Evolutionary conservation across 306 rosid genomes (phyloP), one percentile per base, ranked within the genome.

Genomic region (Vicia faba): DNA sequence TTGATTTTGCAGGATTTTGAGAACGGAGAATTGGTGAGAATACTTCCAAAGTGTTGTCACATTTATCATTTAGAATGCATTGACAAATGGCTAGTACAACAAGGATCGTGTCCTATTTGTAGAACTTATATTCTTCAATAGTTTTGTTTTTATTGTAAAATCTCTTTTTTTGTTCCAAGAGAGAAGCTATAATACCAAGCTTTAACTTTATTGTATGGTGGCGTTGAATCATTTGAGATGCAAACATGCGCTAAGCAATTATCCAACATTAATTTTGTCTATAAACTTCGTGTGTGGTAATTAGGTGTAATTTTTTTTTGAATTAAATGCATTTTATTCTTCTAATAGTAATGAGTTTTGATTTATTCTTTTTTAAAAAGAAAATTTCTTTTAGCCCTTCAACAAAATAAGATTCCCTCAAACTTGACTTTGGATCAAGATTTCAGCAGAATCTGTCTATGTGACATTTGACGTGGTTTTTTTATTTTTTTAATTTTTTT

Each of bases 31-130:
- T 11, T 73, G 69, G 67, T 81, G 0, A 74, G 85, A 73, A 7
- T 14, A 56, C 85, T 81, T 65, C 82, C 82, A 20, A 81, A 65
- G 66, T 81, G 82, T 54, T 14, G 66, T 26, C 85, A 81, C 43
- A 8, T 51, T 51, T 81, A 44, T 74, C 85, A 81, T 69, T 31
- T 73, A 61, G 50, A 78, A 53, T 81, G 85, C 54, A 61, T 81
- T 65, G 82, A 81, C 53, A 78, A 74, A 45, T 81, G 85, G 85
- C 46, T 81, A 31, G 33, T 70, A 40, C 80, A 70, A 53, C 72
- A 78, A 66, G 80, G 78, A 65, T 70, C 85, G 12, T 81, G 85
- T 59, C 85, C 82, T 1, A 65, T 60, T 39, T 81, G 85, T 44
- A 81, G 80, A 70, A 74, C 82, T 70, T 67, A 57, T 36, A 40